Evolutionary conservation across 345 rosid species (phyloP), one percentile per base, ranked within the genome.

Genomic region (Bruguiera parviflora): DNA sequence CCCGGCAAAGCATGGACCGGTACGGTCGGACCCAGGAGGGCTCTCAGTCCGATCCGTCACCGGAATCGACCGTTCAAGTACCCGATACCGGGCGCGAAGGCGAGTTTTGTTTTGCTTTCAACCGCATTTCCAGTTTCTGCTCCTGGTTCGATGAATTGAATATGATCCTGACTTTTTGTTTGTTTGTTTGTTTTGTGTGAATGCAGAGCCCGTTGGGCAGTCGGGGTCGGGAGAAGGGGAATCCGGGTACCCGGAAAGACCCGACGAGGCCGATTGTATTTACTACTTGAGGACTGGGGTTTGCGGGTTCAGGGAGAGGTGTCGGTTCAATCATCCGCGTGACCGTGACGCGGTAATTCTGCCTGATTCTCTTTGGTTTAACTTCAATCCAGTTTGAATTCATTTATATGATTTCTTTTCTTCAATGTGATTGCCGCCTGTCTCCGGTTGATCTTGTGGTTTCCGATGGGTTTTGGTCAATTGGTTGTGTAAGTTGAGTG

Each of bases 271-370:
- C 39, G 91, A 89, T 82, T 95, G 99, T 84, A 81, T 82, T 9
- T 86, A 87, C 82, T 95, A 84, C 73, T 68, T 92, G 84, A 76
- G 83, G 65, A 92, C 97, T 46, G 98, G 99, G 74, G 65, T 60
- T 68, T 95, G 99, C 73, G 89, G 94, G 69, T 92, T 85, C 71
- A 94, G 98, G 29, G 61, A 86, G 0, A 82, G 94, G 81, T 95
- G 99, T 85, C 96, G 96, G 81, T 95, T 81, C 87, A 95, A 95
- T 76, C 99, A 95, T 74, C 98, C 99, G 43, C 92, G 81, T 57
- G 89, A 92, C 78, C 90, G 91, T 53, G 76, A 73, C 61, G 75
- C 74, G 89, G 99, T 95, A 89, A 81, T 53, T 61, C 62, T 24
- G 37, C 37, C 29, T 24, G 10, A 16, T 52, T 65, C 9, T 37